Percentiles rank a stretch among this genome's conserved stretches.
phyloP scores from a whole-genome alignment of 2,329 filamentous ascomycete species.

The Dryadomyces quercivorus region DNA sequence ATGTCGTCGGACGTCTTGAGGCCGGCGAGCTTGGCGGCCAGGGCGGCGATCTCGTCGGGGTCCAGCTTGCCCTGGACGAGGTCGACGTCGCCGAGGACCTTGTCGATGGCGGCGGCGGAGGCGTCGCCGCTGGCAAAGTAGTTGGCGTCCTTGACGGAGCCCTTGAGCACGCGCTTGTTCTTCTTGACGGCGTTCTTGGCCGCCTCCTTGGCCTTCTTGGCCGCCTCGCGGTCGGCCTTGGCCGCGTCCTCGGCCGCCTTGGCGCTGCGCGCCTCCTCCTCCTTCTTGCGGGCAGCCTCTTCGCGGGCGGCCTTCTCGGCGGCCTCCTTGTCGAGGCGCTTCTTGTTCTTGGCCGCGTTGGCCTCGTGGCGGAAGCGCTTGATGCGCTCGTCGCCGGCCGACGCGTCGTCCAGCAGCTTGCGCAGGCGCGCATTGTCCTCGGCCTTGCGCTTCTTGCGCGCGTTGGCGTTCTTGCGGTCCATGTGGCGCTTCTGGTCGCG shows the following conservation, averaged over 20 bases:
- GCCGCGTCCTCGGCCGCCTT: constrained; percentile 79
- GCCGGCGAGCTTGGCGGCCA: constrained; percentile 69
- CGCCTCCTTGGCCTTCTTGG: constrained; percentile 96
- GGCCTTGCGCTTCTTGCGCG: constrained; percentile 98
- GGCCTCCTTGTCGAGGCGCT: constrained; percentile 78
- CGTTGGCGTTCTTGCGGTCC: constrained; percentile 96
- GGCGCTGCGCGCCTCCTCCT: constrained; percentile 65
- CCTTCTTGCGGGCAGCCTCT: constrained; percentile 72
- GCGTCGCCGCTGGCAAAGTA: constrained; percentile 79
- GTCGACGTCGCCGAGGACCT: constrained; percentile 76
- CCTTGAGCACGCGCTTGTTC: constrained; percentile 97
- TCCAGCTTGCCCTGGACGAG: constrained; percentile 79
- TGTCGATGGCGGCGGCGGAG: constrained; percentile 67
- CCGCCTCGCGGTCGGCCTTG: constrained; percentile 69
- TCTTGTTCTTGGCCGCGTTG: constrained; percentile 93
- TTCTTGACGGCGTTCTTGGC: constrained; percentile 99
- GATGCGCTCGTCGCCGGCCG: constrained; percentile 83
- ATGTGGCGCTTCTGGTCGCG: constrained; percentile 98
- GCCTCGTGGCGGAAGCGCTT: constrained; percentile 92
- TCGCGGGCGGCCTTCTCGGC: constrained; percentile 79
- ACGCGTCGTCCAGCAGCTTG: constrained; percentile 76
- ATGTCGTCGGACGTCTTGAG: constrained; percentile 74
- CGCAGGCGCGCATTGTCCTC: constrained; percentile 90
- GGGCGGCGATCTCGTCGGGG: constrained; percentile 72
- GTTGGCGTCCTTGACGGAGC: constrained; percentile 91